These are phyloP conservation scores for Torrubiella hemipterigena DNA, from an alignment of 2,329 filamentous ascomycete species.

Conservation along the genomic window DNA sequence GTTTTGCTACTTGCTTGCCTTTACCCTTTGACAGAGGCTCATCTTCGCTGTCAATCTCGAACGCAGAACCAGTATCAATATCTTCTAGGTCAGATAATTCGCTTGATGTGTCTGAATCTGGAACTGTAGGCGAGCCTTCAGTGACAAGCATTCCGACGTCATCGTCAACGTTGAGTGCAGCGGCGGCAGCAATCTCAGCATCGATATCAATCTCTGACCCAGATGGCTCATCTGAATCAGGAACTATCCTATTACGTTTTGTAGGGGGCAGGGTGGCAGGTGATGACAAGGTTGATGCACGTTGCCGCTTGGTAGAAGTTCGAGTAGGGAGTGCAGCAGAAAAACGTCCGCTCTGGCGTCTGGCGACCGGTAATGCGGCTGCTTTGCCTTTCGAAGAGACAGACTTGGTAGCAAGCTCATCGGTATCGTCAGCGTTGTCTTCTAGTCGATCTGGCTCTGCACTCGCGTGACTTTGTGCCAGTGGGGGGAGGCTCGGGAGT, in stretches of 20 bases:
- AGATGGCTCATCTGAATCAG: slow-evolving; percentile 16
- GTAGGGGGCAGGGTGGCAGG: slow-evolving; percentile 9
- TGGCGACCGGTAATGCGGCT: too few relatives aligned
- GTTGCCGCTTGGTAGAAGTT: too few relatives aligned
- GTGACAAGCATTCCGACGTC: slow-evolving; percentile 5
- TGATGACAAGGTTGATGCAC: slow-evolving; percentile 3
- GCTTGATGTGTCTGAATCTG: slow-evolving; percentile 8
- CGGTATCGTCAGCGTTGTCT: slow-evolving; percentile 28
- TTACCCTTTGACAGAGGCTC: slow-evolving; percentile 14
- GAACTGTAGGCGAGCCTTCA: slow-evolving; percentile 7
- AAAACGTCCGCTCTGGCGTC: slow-evolving; percentile 17
- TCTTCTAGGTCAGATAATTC: slow-evolving; percentile 4
- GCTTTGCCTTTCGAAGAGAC: too few relatives aligned
- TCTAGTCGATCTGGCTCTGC: too few relatives aligned
- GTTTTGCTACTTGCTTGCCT: slow-evolving; percentile 6
- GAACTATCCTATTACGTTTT: slow-evolving; percentile 18
- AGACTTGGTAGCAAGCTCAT: too few relatives aligned
- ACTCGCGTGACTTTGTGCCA: slow-evolving; percentile 10
- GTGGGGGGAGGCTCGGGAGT: too few relatives aligned
- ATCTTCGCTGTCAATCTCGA: slow-evolving; percentile 15
- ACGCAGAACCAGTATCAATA: slow-evolving; percentile 6
- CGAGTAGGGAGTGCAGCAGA: too few relatives aligned
- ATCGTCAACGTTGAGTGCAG: slow-evolving; percentile 9
- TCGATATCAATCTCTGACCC: slow-evolving; percentile 17
- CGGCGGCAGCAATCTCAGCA: slow-evolving; percentile 16